phyloP scores from a whole-genome alignment of 2,329 filamentous ascomycete species.

The Sarocladium strictum region DNA sequence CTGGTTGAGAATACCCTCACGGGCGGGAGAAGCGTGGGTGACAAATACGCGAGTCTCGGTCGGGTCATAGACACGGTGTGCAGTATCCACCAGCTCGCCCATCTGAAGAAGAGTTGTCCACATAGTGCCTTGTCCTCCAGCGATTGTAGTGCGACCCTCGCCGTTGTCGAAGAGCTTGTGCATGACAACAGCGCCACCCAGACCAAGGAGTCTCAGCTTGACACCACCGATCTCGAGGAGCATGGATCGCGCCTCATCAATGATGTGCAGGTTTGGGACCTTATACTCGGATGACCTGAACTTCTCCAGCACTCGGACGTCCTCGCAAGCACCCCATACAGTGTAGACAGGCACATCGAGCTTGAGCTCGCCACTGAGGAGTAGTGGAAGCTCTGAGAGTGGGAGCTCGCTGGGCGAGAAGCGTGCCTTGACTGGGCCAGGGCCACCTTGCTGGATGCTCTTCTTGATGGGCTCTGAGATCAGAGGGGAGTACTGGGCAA shows the following conservation, averaged over 20 bases:
- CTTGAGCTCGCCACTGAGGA: slow-evolving; percentile 82
- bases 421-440: slow-evolving; percentile 77
- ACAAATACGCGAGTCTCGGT: slow-evolving; percentile 96
- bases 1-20: slow-evolving; percentile 95
- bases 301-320: slow-evolving; percentile 95
- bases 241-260: slow-evolving; percentile 95
- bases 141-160: slow-evolving; percentile 95
- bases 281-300: slow-evolving; percentile 98
- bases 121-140: slow-evolving; percentile 97
- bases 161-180: slow-evolving; percentile 99
- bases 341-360: slow-evolving; percentile 97
- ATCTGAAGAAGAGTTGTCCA: slow-evolving; percentile 98
- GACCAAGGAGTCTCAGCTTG: slow-evolving; percentile 86
- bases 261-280: slow-evolving; percentile 94
- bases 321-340: slow-evolving; percentile 97
- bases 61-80: slow-evolving; percentile 95
- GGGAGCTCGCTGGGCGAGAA: slow-evolving; percentile 78
- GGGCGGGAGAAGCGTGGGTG: slow-evolving; percentile 92
- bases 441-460: slow-evolving; percentile 57
- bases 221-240: slow-evolving; percentile 91
- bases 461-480: slow-evolving; percentile 74
- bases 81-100: slow-evolving; percentile 95
- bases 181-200: slow-evolving; percentile 97
- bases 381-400: slow-evolving; percentile 84
- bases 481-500: slow-evolving; percentile 95